These are phyloP conservation scores for Trichoderma simmonsii DNA, from an alignment of 2,329 filamentous ascomycete genomes.

Conservation along the genomic window DNA sequence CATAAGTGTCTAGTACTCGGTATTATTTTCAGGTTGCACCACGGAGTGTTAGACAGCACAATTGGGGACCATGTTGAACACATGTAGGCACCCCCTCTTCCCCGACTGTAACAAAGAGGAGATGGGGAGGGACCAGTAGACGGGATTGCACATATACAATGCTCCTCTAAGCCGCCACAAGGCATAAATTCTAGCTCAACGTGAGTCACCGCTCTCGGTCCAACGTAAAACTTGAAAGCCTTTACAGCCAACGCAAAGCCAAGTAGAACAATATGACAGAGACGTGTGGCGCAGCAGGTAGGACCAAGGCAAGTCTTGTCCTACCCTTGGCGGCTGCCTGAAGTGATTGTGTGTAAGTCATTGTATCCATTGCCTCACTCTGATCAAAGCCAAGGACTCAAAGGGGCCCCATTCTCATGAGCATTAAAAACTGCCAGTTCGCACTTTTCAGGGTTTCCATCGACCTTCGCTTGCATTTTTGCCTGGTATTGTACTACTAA, in stretches of 20 bases:
- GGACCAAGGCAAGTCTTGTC: not conserved
- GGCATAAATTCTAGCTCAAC: not conserved
- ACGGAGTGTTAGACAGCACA: too few species aligned
- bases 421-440: not conserved
- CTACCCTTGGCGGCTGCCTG: not conserved
- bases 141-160: too few species aligned
- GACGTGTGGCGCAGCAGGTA: not conserved
- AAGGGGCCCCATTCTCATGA: not conserved
- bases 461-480: not conserved
- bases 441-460: not conserved
- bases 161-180: not conserved
- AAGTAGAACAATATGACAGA: not conserved
- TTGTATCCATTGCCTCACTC: not conserved
- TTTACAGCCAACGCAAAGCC: not conserved
- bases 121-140: too few species aligned
- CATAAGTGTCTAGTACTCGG: too few species aligned
- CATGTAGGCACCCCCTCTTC: too few species aligned
- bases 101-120: too few species aligned
- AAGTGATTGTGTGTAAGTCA: not conserved
- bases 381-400: not conserved
- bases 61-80: too few species aligned
- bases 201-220: rapidly evolving
- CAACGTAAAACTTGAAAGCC: not conserved
- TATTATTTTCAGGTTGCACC: too few species aligned
- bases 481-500: not conserved